Conservation (phyloP, 1,284 basidiomycete genomes). For the Takashimella koratensis region DNA sequence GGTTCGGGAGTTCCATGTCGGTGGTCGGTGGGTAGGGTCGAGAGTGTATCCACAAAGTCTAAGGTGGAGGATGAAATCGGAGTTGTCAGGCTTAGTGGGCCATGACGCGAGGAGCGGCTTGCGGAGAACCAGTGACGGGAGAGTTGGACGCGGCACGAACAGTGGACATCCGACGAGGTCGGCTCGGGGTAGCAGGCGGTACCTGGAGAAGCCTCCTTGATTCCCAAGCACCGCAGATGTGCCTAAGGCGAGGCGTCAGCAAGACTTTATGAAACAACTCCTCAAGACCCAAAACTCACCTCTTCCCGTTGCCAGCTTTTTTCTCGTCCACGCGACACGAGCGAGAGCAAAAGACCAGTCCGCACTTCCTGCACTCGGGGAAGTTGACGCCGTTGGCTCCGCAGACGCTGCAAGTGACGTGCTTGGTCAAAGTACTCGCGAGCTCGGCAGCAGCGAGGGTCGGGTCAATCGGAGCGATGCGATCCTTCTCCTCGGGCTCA, state of each 20-base stretch:
- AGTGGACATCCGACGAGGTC: neutral
- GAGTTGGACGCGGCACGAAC: neutral
- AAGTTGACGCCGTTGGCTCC: constrained; percentile 39
- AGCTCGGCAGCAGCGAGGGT: constrained; percentile 38
- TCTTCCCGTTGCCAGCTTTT: constrained; percentile 40
- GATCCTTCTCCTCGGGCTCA: constrained; percentile 18
- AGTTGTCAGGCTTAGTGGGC: neutral
- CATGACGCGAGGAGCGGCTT: neutral
- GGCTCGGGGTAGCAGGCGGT: neutral
- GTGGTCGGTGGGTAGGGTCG: too few species aligned
- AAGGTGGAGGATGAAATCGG: too few species aligned
- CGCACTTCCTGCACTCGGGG: constrained; percentile 44
- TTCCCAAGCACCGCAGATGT: constrained; percentile 38
- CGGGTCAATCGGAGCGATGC: constrained; percentile 34
- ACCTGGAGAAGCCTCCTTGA: constrained; percentile 17
- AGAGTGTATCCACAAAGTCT: too few species aligned
- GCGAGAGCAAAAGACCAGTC: constrained; percentile 41
- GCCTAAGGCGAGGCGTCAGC: constrained; percentile 7
- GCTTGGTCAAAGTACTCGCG: constrained; percentile 37
- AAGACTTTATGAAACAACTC: neutral
- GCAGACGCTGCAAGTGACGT: constrained; percentile 40
- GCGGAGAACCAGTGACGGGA: neutral
- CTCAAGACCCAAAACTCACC: constrained; percentile 16
- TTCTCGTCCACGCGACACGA: constrained; percentile 34
- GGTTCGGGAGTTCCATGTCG: too few species aligned